These are phyloP conservation scores for Cryphonectria japonica DNA, from an alignment of 2,329 filamentous ascomycete genomes.

Conservation along the genomic window DNA sequence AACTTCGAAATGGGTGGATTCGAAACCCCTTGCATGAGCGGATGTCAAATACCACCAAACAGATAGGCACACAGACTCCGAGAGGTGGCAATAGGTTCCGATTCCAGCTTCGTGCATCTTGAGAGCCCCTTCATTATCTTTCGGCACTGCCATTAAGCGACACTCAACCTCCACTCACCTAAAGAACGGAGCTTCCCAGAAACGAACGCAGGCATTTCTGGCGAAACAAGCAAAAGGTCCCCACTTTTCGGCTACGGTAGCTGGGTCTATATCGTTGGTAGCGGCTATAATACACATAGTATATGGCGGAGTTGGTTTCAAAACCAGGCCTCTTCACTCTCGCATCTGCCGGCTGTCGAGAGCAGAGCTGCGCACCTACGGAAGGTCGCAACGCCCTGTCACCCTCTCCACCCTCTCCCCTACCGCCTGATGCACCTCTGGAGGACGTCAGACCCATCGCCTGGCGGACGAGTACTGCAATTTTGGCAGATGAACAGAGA, in stretches of 20 bases:
- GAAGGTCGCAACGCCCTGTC: not conserved
- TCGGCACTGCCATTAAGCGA: not conserved
- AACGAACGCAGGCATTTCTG: not conserved
- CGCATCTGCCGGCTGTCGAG: not conserved
- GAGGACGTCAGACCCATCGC: not conserved
- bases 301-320: not conserved
- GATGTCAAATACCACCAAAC: not conserved
- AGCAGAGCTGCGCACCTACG: not conserved
- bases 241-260: not conserved
- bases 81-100: not conserved
- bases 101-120: not conserved
- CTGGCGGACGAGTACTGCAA: not conserved
- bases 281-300: not conserved
- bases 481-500: not conserved
- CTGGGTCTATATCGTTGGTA: not conserved
- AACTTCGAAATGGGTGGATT: not conserved
- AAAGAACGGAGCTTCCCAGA: not conserved
- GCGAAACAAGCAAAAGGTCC: not conserved
- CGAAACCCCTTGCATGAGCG: not conserved
- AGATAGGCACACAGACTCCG: not conserved
- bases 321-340: not conserved
- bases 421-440: not conserved
- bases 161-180: not conserved
- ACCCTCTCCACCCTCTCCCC: not conserved
- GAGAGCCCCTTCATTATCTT: not conserved